These are phyloP conservation scores for Asparagopsis taxiformis DNA, from an alignment of 31 red algal species.

Conservation along the genomic window DNA sequence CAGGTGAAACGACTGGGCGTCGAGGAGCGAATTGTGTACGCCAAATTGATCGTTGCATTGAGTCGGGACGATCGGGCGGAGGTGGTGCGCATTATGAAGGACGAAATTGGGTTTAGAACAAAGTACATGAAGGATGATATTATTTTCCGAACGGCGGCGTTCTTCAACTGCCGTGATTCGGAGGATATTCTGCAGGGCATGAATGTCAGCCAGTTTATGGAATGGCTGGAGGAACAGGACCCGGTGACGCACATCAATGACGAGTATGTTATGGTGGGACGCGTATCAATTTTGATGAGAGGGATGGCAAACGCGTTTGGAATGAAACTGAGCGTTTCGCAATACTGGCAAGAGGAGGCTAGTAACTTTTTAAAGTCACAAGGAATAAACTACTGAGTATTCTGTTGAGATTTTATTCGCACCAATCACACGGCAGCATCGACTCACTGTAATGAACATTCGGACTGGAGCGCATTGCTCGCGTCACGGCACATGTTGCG, in stretches of 20 bases:
- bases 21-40: slow-evolving; percentile 67
- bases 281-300: slow-evolving; percentile 64
- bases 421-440: not conserved
- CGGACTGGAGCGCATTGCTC: too few relatives aligned
- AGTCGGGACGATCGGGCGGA: slow-evolving; percentile 53
- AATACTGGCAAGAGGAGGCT: slow-evolving; percentile 73
- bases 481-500: too few relatives aligned
- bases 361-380: slow-evolving; percentile 59
- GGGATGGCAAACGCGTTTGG: slow-evolving; percentile 86
- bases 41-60: slow-evolving; percentile 71
- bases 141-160: slow-evolving; percentile 53
- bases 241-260: slow-evolving; percentile 71
- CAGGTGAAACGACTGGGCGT: slow-evolving; percentile 73
- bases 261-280: slow-evolving; percentile 70
- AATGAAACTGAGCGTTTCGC: slow-evolving; percentile 51
- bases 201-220: slow-evolving; percentile 79
- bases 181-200: slow-evolving; percentile 64
- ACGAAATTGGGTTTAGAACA: slow-evolving; percentile 72
- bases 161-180: slow-evolving; percentile 74
- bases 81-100: slow-evolving; percentile 58
- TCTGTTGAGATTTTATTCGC: not conserved
- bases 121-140: slow-evolving; percentile 56
- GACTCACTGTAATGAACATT: too few relatives aligned
- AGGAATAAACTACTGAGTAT: slow-evolving; percentile 59
- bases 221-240: slow-evolving; percentile 62